phyloP scores from a whole-genome alignment of 2,329 filamentous ascomycete genomes.

The Knufia petricola region DNA sequence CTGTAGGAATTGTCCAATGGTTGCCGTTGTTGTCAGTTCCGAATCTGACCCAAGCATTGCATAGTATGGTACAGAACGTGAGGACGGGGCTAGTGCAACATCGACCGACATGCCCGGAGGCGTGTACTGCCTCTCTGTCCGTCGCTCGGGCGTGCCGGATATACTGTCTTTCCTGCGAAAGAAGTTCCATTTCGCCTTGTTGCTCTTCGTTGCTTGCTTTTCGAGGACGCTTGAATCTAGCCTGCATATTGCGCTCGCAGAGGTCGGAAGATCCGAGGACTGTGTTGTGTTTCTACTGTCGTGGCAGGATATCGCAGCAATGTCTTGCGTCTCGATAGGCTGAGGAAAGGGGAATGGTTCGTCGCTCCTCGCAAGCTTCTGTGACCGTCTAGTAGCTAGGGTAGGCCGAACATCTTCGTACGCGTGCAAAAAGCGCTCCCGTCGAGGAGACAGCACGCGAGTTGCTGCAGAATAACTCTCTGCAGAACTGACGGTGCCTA shows the following conservation, averaged over 20 bases:
- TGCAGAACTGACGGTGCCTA: background rate
- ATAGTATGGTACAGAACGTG: slow-evolving; percentile 47
- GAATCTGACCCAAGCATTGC: slow-evolving; percentile 44
- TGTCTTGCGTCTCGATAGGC: slow-evolving; percentile 18
- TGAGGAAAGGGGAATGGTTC: slow-evolving; percentile 17
- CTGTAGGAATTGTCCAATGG: slow-evolving; percentile 37
- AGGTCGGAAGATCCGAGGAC: slow-evolving; percentile 13
- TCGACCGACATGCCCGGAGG: slow-evolving; percentile 30
- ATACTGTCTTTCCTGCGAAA: slow-evolving; percentile 38
- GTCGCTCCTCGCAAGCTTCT: slow-evolving; percentile 14
- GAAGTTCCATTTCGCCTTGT: slow-evolving; percentile 45
- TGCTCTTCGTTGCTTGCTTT: slow-evolving; percentile 15
- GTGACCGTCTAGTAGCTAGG: slow-evolving; percentile 19
- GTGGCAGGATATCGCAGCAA: slow-evolving; percentile 12
- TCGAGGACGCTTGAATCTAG: slow-evolving; percentile 11
- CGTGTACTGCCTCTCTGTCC: slow-evolving; percentile 22
- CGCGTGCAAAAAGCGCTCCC: background rate
- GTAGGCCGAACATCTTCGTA: slow-evolving; percentile 5
- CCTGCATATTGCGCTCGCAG: slow-evolving; percentile 10
- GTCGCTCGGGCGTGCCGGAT: slow-evolving; percentile 10
- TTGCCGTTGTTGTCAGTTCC: slow-evolving; percentile 31
- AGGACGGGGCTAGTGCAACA: slow-evolving; percentile 29
- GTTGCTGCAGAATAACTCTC: slow-evolving; percentile 1
- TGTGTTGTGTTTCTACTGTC: slow-evolving; percentile 18
- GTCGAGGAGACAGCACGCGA: background rate